Evolutionary conservation across 306 rosid genomes (phyloP).

Genomic region (Cicer bijugum): DNA sequence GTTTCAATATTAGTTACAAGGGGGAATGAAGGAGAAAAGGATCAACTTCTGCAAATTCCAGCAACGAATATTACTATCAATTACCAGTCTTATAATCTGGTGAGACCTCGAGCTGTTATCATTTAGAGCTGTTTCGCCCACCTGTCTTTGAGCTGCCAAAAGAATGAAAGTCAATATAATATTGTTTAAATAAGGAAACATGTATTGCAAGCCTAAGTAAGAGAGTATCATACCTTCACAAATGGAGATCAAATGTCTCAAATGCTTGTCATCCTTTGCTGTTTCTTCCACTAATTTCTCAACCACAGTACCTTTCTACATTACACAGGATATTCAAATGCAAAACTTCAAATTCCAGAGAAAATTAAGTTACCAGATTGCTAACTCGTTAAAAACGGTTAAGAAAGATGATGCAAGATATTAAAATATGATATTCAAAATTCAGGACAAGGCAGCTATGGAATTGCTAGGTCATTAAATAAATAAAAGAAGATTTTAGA

Average conservation of each 20-base stretch:
- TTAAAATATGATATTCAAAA: conserved; percentile 32
- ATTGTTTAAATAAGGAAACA: conserved; percentile 5
- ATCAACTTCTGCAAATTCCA: conserved; percentile 21
- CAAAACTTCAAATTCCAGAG: conserved; percentile 22
- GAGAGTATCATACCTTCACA: conserved; percentile 75
- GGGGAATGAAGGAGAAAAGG: conserved; percentile 9
- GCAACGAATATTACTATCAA: conserved; percentile 37
- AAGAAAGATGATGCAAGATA: conserved; percentile 1
- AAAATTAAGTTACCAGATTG: neutral
- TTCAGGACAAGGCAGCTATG: neutral
- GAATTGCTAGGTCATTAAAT: neutral
- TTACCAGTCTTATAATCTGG: conserved; percentile 96
- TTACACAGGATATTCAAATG: conserved; percentile 22
- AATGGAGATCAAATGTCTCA: conserved; percentile 86
- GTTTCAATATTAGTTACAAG: conserved; percentile 20
- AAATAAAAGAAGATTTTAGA: neutral
- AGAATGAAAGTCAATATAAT: conserved; percentile 24
- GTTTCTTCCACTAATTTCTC: conserved; percentile 97
- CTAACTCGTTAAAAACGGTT: neutral
- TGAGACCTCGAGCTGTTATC: conserved; percentile 97
- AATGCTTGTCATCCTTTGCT: conserved; percentile 81
- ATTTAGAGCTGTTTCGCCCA: conserved; percentile 97
- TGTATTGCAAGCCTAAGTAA: conserved; percentile 3
- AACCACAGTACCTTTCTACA: conserved; percentile 97
- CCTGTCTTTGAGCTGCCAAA: conserved; percentile 95